Conservation (phyloP, 2,329 filamentous ascomycete genomes). For the Chaetothyriales sp. region DNA sequence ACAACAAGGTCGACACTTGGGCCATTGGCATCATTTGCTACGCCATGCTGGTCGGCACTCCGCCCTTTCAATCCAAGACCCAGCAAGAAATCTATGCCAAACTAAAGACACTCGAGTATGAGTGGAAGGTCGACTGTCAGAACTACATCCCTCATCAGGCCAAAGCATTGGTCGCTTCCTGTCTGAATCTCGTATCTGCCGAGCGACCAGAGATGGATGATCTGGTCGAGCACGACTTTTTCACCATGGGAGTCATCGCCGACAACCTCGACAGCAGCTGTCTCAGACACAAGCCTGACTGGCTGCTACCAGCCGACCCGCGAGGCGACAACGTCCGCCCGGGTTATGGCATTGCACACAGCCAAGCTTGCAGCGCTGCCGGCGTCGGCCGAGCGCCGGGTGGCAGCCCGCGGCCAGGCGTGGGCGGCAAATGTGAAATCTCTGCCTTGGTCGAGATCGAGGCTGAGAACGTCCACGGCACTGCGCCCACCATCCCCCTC, state of each 20-base stretch:
- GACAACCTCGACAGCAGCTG: constrained; percentile 28
- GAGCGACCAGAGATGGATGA: constrained; percentile 37
- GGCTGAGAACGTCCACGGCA: constrained; percentile 31
- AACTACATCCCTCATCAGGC: constrained; percentile 38
- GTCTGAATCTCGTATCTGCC: constrained; percentile 35
- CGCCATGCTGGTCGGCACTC: constrained; percentile 90
- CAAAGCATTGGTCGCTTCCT: constrained; percentile 34
- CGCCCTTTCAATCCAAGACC: constrained; percentile 75
- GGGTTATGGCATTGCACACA: constrained; percentile 32
- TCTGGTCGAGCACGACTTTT: constrained; percentile 37
- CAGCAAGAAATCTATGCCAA: constrained; percentile 40
- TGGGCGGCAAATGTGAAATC: constrained; percentile 33
- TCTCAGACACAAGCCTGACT: constrained; percentile 28
- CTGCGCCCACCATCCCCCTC: constrained; percentile 33
- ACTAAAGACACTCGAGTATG: constrained; percentile 34
- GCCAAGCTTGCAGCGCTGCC: constrained; percentile 32
- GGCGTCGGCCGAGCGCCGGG: constrained; percentile 32
- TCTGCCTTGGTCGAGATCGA: constrained; percentile 35
- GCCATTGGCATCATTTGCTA: constrained; percentile 93
- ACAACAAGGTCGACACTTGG: constrained; percentile 98
- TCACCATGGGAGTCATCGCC: constrained; percentile 38
- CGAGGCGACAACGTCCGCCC: constrained; percentile 32
- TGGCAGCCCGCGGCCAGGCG: constrained; percentile 28
- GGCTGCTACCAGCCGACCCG: constrained; percentile 32
- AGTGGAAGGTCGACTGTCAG: constrained; percentile 35